A percentile compares a stretch with the other conserved stretches of the same genome.
Conservation (phyloP, 345 rosid genomes). For the Pugionium cornutum region DNA sequence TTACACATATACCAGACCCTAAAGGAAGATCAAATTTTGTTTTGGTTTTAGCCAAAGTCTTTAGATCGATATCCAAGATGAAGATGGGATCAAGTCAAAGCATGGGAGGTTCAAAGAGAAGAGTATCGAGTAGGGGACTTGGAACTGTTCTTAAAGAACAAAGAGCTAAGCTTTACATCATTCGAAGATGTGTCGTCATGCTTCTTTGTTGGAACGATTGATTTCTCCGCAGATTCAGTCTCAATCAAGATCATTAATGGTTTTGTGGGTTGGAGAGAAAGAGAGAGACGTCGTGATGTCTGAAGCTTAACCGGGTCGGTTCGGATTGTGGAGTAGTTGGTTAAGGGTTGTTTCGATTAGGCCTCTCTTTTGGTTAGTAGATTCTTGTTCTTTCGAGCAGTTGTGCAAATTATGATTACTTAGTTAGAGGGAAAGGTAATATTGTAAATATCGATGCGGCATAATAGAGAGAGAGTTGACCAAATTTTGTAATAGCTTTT, state of each 20-base stretch:
- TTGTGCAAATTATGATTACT: conserved; percentile 7
- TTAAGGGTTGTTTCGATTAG: conserved; percentile 18
- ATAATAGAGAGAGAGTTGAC: conserved; percentile 29
- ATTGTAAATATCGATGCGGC: conserved; percentile 32
- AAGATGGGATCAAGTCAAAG: conserved; percentile 55
- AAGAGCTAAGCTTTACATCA: conserved; percentile 82
- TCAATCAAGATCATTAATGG: conserved; percentile 15
- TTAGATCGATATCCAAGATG: conserved; percentile 39
- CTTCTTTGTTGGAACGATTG: conserved; percentile 83
- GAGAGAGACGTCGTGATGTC: conserved; percentile 11
- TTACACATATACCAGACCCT: conserved; percentile 27
- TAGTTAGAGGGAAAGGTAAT: conserved; percentile 21
- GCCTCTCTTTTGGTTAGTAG: conserved; percentile 20
- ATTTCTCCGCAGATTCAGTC: conserved; percentile 14
- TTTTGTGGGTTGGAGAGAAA: conserved; percentile 26
- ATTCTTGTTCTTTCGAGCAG: conserved; percentile 27
- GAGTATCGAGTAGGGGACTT: conserved; percentile 66
- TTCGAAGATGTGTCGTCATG: conserved; percentile 92
- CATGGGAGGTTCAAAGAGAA: conserved; percentile 71
- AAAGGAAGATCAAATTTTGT: not conserved
- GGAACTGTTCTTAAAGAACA: conserved; percentile 81
- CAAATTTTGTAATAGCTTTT: conserved; percentile 37
- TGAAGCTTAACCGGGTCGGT: conserved; percentile 27
- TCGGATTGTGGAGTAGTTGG: conserved; percentile 8
- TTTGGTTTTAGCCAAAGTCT: conserved; percentile 10